Evolutionary conservation across 768 basidiomycete genomes (phyloP), one percentile per base, ranked within the genome.

Genomic region (Boletus subcaerulescens): DNA sequence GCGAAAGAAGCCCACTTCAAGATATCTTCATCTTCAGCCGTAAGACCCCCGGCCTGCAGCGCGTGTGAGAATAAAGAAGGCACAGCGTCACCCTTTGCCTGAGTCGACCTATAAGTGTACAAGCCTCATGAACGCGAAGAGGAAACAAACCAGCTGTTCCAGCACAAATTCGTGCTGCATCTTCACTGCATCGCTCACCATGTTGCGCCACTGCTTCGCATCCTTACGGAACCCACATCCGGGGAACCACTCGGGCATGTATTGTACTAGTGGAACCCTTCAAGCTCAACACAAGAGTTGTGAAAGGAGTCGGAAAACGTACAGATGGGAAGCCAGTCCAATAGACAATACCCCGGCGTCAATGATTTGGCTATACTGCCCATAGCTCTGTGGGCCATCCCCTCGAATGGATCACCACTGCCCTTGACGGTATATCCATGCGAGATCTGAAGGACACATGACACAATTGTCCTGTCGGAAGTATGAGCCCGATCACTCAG

Each of bases 401-500:
- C 45, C 24, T 73, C 59, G 48, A 71, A 67, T 0, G 70, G 71
- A 58, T 76, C 76, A 29, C 69, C 47, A 5, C 63, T 56, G 3
- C 63, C 57, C 41, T 62, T 40, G 15, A 73, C 66, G 10, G 69
- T 57, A 22, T 74, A 62, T 3, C 76, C 77, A 48, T 76, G 69
- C 3, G 71, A 70, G 13, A 71, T 58, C 8, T 58, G 62, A 52
- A 69, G 52, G 48, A 75, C 72, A 5, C 66, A 61, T 6, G 73
- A 65, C 2, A 71, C 73, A 1, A 70, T 64, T 50, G 70, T 57
- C 36, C 77, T 77, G 48, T 49, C 18, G 29, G 12, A 14, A 32
- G 7, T 12, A 5, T 48, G 7, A 33, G 24, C 20, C 36, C 14
- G 5, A 32, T 36, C n/a, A 13, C 5, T 0, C 12, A 14, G 10